These are phyloP conservation scores for Vigna hirtella DNA, from an alignment of 306 rosid species.

Conservation along the genomic window DNA sequence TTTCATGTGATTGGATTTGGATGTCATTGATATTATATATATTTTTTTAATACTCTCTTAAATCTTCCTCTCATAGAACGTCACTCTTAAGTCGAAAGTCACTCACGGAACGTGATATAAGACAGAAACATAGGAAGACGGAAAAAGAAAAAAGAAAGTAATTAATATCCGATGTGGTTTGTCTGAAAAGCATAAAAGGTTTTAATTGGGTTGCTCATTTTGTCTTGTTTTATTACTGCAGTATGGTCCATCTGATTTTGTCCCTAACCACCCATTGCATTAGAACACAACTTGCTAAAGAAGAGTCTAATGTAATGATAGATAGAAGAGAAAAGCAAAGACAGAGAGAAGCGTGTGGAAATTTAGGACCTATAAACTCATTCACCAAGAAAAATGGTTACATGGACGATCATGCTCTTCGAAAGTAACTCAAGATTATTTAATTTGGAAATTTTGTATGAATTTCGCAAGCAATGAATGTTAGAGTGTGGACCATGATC, in stretches of 20 bases:
- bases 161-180: no score
- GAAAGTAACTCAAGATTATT: neutral
- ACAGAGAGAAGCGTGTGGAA: slow-evolving; percentile 42
- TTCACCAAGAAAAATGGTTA: slow-evolving; percentile 24
- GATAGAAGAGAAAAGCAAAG: neutral
- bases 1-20: no score
- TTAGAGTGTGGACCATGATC: slow-evolving; percentile 9
- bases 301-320: slow-evolving; percentile 32
- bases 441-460: neutral
- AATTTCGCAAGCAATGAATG: slow-evolving; percentile 33
- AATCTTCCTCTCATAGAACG: no score
- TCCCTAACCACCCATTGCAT: slow-evolving; percentile 42
- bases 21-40: no score
- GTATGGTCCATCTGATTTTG: slow-evolving; percentile 17
- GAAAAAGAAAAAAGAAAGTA: no score
- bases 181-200: no score
- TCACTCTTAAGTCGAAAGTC: no score
- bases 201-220: no score
- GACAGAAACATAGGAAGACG: no score
- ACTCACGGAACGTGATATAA: no score
- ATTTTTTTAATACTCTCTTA: no score
- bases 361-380: slow-evolving; percentile 22
- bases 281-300: slow-evolving; percentile 22
- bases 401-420: neutral
- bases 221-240: slow-evolving; percentile 11